A percentile compares a stretch with the other conserved stretches of the same genome.
Evolutionary conservation across 2,329 filamentous ascomycete genomes (phyloP).

Genomic region (Venturia aucupariae): DNA sequence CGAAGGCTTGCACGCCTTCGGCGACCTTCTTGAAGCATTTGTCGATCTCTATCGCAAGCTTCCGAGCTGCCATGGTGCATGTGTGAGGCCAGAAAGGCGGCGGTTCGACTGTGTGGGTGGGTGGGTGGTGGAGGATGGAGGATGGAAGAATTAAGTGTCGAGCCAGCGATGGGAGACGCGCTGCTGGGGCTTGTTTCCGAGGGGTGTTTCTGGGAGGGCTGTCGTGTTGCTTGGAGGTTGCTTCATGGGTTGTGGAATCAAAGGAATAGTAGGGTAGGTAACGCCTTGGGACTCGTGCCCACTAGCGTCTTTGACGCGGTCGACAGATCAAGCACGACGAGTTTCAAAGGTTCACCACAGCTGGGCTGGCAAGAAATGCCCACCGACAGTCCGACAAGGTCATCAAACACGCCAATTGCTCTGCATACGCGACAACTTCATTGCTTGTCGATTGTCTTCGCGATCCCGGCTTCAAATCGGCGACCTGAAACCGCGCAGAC

Average conservation of each 20-base stretch:
- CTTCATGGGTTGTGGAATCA: no score
- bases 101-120: neutral
- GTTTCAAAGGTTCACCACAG: neutral
- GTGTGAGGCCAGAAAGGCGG: neutral
- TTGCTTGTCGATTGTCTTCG: neutral
- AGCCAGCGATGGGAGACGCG: neutral
- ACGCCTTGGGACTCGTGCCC: no score
- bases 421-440: neutral
- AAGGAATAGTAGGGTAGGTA: neutral
- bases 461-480: neutral
- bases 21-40: constrained; percentile 99
- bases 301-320: no score
- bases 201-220: neutral
- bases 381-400: no score
- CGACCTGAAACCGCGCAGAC: neutral
- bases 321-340: no score
- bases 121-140: neutral
- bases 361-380: no score
- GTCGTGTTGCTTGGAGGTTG: neutral
- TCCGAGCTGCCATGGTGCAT: constrained; percentile 75
- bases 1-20: constrained; percentile 86
- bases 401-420: neutral
- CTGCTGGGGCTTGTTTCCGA: neutral
- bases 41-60: constrained; percentile 96
- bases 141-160: neutral